Evolutionary conservation across 805 yeast species (phyloP).

Genomic region (Wickerhamiella qilinensis): DNA sequence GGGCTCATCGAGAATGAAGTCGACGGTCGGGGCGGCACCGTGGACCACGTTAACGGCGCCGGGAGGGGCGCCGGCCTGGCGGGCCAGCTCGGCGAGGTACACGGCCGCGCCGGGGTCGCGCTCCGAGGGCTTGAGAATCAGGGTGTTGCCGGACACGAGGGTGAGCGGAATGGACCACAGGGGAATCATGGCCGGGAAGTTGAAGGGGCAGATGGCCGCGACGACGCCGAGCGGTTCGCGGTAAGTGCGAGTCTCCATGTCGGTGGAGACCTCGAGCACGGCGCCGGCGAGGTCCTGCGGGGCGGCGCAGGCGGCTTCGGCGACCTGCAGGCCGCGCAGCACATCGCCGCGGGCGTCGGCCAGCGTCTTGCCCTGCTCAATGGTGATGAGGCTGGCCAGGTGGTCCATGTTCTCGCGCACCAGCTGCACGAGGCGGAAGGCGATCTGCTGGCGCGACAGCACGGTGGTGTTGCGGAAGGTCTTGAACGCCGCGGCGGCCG

Average conservation of each 20-base stretch:
- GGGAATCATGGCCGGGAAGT: conserved; percentile 76
- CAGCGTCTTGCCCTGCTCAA: conserved; percentile 65
- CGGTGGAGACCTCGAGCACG: conserved; percentile 48
- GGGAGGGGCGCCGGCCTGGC: conserved; percentile 60
- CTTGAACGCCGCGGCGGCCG: conserved; percentile 48
- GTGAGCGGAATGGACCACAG: conserved; percentile 50
- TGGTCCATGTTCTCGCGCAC: conserved; percentile 52
- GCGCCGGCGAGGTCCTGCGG: conserved; percentile 46
- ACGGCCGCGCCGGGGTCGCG: conserved; percentile 72
- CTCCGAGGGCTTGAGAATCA: conserved; percentile 55
- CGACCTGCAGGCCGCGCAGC: conserved; percentile 60
- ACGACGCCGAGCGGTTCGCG: conserved; percentile 58
- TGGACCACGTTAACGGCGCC: conserved; percentile 61
- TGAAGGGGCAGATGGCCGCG: conserved; percentile 66
- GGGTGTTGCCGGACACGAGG: conserved; percentile 57
- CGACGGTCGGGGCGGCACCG: conserved; percentile 59
- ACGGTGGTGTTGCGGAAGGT: conserved; percentile 36
- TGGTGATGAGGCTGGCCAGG: conserved; percentile 45
- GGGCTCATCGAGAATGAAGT: conserved; percentile 53
- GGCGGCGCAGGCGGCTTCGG: conserved; percentile 55
- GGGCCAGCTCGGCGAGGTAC: conserved; percentile 53
- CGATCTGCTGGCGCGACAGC: conserved; percentile 41
- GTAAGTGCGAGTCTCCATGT: conserved; percentile 65
- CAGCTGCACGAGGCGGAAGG: conserved; percentile 51
- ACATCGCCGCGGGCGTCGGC: conserved; percentile 65